Base-by-base conservation (phyloP, 768 basidiomycete genomes). In the Hericium erinaceus region DNA sequence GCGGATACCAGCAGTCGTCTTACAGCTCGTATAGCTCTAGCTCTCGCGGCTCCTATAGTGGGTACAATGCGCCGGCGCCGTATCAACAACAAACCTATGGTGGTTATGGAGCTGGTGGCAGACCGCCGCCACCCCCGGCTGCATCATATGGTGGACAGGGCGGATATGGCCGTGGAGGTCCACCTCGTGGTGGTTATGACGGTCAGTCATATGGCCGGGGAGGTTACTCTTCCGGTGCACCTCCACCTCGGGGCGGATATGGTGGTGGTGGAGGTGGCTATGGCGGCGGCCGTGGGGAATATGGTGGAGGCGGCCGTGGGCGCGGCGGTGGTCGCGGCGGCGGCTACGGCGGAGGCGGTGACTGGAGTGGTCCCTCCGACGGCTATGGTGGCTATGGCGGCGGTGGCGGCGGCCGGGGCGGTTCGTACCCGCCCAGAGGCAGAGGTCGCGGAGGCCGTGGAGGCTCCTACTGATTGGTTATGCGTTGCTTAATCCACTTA, bases 231-330 rank as follows among this genome's bases (percentile, higher is more conserved):
- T 52, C 60, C 39, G 57, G 62, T 54, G 63, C 41, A 59, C 65
- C 55, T 62, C 59, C 49, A 67, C 68, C 46, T 72, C 71, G 62
- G 59, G 70, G 73, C 20, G 69, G 69, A 11, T 66, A 72, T 57
- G 68, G 67, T 16, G 63, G 63, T 4, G 65, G 69, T 2, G 73
- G 67, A 41, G 64, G 71, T 49, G 73, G 73, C 18, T 72, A 74
- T 10, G 69, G 73, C 39, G 66, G 69, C 16, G 57, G 67, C 8
- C 52, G 64, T 52, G 54, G 48, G 40, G 63, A 66, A 11, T 66
- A 68, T 40, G 70, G 71, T 6, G 70, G 74, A n/a, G 72, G 74
- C 3, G 72, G 75, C 60, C 70, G 22, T 22, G 22, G 22, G 22
- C 22, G 74, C 18, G 72, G 69, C 50, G 68, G 66, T 10, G 66